Evolutionary conservation across 768 basidiomycete genomes (phyloP).

Genomic region (Hygrophoropsis aurantiaca): DNA sequence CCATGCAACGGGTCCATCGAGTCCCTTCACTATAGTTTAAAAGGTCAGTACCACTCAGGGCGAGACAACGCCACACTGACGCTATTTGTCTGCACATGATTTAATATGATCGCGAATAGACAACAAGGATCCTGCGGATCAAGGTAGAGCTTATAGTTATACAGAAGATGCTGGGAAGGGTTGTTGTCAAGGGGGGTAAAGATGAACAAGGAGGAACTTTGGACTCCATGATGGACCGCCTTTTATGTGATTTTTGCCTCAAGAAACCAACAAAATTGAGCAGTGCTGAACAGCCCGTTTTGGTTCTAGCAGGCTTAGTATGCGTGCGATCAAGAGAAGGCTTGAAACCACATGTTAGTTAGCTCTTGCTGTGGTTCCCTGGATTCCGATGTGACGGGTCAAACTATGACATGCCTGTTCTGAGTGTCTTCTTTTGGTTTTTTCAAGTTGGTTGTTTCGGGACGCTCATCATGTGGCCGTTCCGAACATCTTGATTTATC

Average conservation of each 20-base stretch:
- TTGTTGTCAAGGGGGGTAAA: conserved; percentile 7
- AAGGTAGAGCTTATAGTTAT: not conserved
- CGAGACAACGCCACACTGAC: conserved; percentile 39
- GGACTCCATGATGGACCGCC: conserved; percentile 7
- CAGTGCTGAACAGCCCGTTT: conserved; percentile 29
- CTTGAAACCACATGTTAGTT: conserved; percentile 16
- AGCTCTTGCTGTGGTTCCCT: conserved; percentile 23
- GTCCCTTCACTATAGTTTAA: conserved; percentile 63
- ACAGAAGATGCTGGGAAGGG: conserved; percentile 1
- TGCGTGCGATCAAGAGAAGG: conserved; percentile 19
- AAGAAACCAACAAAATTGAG: conserved; percentile 23
- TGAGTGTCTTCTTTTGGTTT: conserved; percentile 10
- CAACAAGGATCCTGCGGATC: not conserved
- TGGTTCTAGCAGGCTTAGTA: conserved; percentile 22
- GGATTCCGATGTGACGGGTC: conserved; percentile 15
- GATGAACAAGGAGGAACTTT: conserved; percentile 7
- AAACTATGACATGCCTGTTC: conserved; percentile 17
- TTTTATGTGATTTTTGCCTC: conserved; percentile 28
- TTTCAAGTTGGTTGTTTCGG: conserved; percentile 9
- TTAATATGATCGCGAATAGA: not conserved
- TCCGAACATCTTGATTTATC: conserved; percentile 25
- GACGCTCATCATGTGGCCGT: conserved; percentile 30
- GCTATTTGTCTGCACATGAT: conserved; percentile 76
- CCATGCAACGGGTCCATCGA: conserved; percentile 70
- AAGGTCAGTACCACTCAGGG: conserved; percentile 5